Base-by-base conservation (phyloP, 2,329 filamentous ascomycete genomes). In the Acrodontium crateriforme region DNA sequence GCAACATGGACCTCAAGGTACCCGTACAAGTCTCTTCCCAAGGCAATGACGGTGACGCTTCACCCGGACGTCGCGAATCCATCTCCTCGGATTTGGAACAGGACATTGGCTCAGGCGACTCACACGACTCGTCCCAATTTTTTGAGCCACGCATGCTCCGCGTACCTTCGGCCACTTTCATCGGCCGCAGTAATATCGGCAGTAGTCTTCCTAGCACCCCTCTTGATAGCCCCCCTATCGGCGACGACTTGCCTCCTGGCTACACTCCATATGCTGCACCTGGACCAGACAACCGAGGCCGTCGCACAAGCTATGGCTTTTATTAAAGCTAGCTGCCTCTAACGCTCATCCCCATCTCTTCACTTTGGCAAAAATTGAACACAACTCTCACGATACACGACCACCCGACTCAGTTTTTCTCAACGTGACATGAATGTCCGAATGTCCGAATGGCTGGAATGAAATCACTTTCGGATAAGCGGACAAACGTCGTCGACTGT, bases 1-100 rank as follows among this genome's bases (percentile, higher is more conserved):
- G 50, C 30, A 40, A 47, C 27, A 30, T 63, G 17, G 46, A 47
- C 6, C 44, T 65, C 22, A 62, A 60, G 29, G 41, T 64, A 1
- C 62, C 62, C 0, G 35, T 65, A 2, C 62, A 65, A 37, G 49
- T 65, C 34, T 55, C 54, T 12, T 35, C 32, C 14, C 29, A 34
- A 9, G 34, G 32, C 19, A 26, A 28, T 2, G 29, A 28, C 16
- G 35, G 34, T 7, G 35, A 35, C n/a, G 18, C 11, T n/a, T 5
- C 29, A 5, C 26, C 26, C 7, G 11, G 16, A 22, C 28, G 20
- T 6, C n/a, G 7, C 12, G 21, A 11, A 5, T 30, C 34, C 8
- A 12, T 12, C 10, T 22, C 20, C 20, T 22, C 20, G 4, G 20
- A 22, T 12, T n/a, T n/a, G n/a, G 20, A 12, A 10, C 20, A 22